Base-by-base conservation (phyloP, 2,329 filamentous ascomycete genomes). In the Fonsecaea pugnacius region DNA sequence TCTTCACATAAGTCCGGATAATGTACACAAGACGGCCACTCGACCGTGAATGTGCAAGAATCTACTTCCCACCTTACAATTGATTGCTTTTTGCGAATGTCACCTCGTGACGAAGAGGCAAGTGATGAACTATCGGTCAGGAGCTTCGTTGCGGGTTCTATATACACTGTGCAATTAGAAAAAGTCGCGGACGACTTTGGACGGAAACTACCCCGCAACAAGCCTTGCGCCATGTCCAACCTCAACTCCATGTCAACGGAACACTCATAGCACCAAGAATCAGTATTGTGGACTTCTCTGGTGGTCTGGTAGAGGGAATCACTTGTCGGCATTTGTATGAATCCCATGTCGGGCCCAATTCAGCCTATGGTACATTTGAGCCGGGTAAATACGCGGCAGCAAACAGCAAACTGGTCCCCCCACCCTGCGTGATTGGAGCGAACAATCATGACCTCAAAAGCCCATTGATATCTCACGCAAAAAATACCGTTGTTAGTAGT, bases 291-390 rank as follows among this genome's bases (percentile, higher is more conserved):
- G 35, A 33, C 21, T 9, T 12, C n/a, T 40, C 35, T 56, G 27
- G 35, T 14, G 6, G 7, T 48, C 7, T 32, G 16, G 55, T 8
- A 58, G 55, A 14, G n/a, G 21, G 30, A 3, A 8, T 36, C 1
- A 3, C 38, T 33, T 27, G 32, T 52, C 57, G 40, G 57, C 57
- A 59, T 46, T 43, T 38, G 46, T 36, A 59, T 36, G 30, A 14
- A 43, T 43, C 27, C 30, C 10, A 48, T 59, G 30, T 46, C 32
- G 46, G 30, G 30, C 27, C 52, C 43, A 59, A 59, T 59, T 59
- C 57, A 59, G 57, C 57, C 57, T 52, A 59, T 59, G 57, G 50
- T 52, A 36, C 36, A n/a, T 33, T 33, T 27, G 24, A 48, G 30
- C 57, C 57, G 57, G 57, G 30, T 59, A 59, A 59, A 59, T 48